Evolutionary conservation across 148 eudicot genomes (phyloP), one percentile per base, ranked within the genome.

Genomic region (Nepenthes gracilis): DNA sequence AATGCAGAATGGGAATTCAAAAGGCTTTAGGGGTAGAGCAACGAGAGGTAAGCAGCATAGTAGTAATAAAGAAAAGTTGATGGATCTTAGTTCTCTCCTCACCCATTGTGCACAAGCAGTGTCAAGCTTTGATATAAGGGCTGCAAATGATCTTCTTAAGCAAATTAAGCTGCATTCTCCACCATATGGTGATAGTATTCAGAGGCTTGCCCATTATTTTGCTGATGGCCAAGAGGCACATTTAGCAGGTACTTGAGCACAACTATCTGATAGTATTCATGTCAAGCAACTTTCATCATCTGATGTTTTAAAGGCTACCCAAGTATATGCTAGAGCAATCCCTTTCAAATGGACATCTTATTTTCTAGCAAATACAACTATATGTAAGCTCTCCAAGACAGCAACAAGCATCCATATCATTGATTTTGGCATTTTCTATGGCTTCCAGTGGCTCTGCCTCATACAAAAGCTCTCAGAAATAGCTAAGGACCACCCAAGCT

Each of bases 211-310:
- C 3, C 70, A 78, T 72, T 67, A 75, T 53, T 75, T 81, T 67
- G 85, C 82, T 32, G 61, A 78, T 59, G 82, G 67, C 43, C 82
- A 75, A 3, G 81, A 80, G 74, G 81, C 84, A 2, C 81, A 81
- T 2, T 67, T 81, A 49, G 75, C 80, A 9, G 81, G 83, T 13
- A 79, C 6, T n/a, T 74, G 83, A 2, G 64, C 79, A 13, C 59
- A 70, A 4, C 40, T 72, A 43, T 61, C 69, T 48, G 35, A 50
- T 57, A 67, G 62, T 47, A 35, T 66, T 32, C 62, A 59, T 38
- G 64, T 54, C 67, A 61, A 56, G 43, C 68, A 59, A 9, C 59
- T 75, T 37, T 66, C 83, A 15, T 60, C 75, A 35, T 67, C 83
- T 1, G 66, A 63, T 0, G 57, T 72, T 60, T 56, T 79, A 14